These are phyloP conservation scores for Persicaria maculosa DNA, from an alignment of 148 eudicot genomes.

Conservation along the genomic window DNA sequence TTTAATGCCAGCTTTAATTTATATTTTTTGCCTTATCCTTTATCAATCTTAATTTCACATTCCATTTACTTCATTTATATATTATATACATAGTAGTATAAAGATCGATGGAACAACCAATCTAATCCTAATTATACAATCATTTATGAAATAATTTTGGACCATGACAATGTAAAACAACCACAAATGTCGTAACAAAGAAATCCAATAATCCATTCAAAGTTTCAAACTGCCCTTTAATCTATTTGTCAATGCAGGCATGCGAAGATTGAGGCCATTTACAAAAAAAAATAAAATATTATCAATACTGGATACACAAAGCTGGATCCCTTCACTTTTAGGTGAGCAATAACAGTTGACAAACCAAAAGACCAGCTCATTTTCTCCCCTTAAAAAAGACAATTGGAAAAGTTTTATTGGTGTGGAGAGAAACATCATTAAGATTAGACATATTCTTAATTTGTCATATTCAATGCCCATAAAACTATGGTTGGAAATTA, in stretches of 20 bases:
- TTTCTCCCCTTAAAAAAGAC: background rate
- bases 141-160: background rate
- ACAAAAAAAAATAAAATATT: background rate
- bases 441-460: background rate
- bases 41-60: too few species aligned
- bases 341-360: conserved; percentile 4
- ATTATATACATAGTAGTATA: too few species aligned
- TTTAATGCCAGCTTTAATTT: too few species aligned
- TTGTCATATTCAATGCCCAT: background rate
- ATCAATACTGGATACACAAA: background rate
- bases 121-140: too few species aligned
- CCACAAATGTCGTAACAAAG: background rate
- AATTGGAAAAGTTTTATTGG: background rate
- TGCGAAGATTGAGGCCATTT: background rate
- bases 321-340: background rate
- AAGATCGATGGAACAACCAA: too few species aligned
- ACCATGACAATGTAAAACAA: background rate
- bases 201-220: background rate
- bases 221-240: background rate
- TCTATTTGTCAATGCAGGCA: conserved; percentile 3
- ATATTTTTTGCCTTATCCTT: too few species aligned
- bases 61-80: too few species aligned
- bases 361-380: background rate
- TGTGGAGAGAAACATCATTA: background rate
- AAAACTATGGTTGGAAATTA: background rate